phyloP scores from a whole-genome alignment of 2,329 filamentous ascomycete genomes.

The Verticillium tricorpus region DNA sequence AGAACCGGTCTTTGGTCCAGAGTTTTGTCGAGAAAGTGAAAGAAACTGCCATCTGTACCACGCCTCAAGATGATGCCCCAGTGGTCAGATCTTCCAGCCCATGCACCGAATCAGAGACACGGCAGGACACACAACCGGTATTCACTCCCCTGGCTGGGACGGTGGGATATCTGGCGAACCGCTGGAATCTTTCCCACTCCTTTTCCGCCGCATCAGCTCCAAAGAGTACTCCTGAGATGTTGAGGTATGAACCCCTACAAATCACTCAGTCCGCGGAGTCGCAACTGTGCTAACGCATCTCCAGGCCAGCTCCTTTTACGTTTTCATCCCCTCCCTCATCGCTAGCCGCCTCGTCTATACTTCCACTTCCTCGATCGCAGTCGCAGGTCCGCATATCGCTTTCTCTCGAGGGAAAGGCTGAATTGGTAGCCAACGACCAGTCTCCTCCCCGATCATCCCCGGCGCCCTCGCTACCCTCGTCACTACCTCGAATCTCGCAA shows the following conservation, averaged over 20 bases:
- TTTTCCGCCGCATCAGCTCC: conserved; percentile 45
- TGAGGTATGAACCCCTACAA: conserved; percentile 32
- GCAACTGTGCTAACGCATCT: conserved; percentile 8
- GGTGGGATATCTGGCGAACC: conserved; percentile 49
- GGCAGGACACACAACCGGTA: conserved; percentile 11
- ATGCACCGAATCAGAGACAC: neutral
- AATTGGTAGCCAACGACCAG: conserved; percentile 67
- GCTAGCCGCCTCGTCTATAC: conserved; percentile 28
- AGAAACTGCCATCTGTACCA: neutral
- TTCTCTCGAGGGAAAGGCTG: conserved; percentile 86
- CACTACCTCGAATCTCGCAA: conserved; percentile 41
- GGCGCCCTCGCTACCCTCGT: conserved; percentile 40
- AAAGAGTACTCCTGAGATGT: conserved; percentile 36
- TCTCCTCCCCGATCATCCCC: conserved; percentile 61
- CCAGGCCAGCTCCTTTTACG: conserved; percentile 38
- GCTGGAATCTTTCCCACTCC: conserved; percentile 50
- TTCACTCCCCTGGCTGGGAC: conserved; percentile 38
- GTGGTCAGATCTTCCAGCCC: neutral
- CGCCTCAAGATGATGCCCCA: neutral
- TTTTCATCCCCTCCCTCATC: conserved; percentile 24
- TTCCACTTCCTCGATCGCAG: conserved; percentile 32
- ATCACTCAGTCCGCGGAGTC: conserved; percentile 5
- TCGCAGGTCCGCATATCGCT: conserved; percentile 72
- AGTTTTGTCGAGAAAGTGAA: neutral
- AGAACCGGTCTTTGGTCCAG: neutral